Conservation (phyloP, 1,139 yeast species). For the Scheffersomyces illinoinensis region DNA sequence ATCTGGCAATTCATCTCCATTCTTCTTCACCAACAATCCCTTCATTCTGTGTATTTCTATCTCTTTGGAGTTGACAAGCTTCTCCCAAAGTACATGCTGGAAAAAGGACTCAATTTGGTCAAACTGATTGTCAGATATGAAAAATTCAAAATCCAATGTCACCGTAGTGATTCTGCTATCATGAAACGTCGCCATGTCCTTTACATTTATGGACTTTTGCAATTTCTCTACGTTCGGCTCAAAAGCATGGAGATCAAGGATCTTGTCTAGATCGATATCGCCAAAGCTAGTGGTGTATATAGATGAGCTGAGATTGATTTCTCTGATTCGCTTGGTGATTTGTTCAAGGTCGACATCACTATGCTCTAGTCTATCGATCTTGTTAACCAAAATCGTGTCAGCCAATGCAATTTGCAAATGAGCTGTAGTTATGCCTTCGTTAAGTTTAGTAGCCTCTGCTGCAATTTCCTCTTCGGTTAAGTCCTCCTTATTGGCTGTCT, state of each 20-base stretch:
- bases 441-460: slow-evolving; percentile 26
- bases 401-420: slow-evolving; percentile 90
- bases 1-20: slow-evolving; percentile 18
- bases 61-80: slow-evolving; percentile 35
- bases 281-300: slow-evolving; percentile 71
- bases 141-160: slow-evolving; percentile 52
- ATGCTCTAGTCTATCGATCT: slow-evolving; percentile 53
- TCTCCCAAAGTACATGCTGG: slow-evolving; percentile 72
- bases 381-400: slow-evolving; percentile 77
- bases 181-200: slow-evolving; percentile 28
- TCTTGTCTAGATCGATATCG: slow-evolving; percentile 56
- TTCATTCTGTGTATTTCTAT: slow-evolving; percentile 82
- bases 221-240: slow-evolving; percentile 47
- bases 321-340: slow-evolving; percentile 39
- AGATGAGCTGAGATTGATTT: slow-evolving; percentile 71
- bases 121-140: slow-evolving; percentile 32
- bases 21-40: slow-evolving; percentile 58
- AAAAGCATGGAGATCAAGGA: slow-evolving; percentile 81
- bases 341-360: slow-evolving; percentile 17
- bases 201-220: slow-evolving; percentile 14
- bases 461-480: slow-evolving; percentile 35
- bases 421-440: slow-evolving; percentile 73
- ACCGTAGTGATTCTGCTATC: slow-evolving; percentile 65
- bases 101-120: slow-evolving; percentile 56
- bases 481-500: slow-evolving; percentile 21